Percentiles rank a stretch among this genome's conserved stretches.
These are phyloP conservation scores for Chalciporus pseudorubinellus DNA, from an alignment of 768 basidiomycete genomes.

Conservation along the genomic window DNA sequence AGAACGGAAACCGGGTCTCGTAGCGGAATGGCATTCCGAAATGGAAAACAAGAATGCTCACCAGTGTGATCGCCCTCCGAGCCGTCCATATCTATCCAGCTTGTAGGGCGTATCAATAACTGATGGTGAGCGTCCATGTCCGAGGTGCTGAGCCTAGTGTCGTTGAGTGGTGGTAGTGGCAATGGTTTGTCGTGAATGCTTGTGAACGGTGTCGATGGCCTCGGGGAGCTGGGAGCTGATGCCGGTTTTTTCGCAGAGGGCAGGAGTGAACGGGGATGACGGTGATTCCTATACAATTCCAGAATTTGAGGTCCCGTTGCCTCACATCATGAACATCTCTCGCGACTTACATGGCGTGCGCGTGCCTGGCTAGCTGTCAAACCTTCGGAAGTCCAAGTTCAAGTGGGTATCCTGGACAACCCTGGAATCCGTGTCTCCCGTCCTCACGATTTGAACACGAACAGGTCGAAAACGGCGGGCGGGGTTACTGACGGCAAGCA, in stretches of 20 bases:
- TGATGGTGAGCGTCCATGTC: constrained; percentile 29
- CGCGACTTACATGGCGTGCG: constrained; percentile 22
- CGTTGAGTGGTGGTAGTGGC: constrained; percentile 35
- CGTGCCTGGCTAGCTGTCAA: constrained; percentile 6
- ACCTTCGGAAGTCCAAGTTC: neutral
- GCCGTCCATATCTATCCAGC: constrained; percentile 24
- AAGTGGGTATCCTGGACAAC: neutral
- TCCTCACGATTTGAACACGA: neutral
- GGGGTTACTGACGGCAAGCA: neutral
- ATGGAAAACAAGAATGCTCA: constrained; percentile 17
- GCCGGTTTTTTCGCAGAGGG: constrained; percentile 24
- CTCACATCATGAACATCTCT: neutral
- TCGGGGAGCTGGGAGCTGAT: constrained; percentile 28
- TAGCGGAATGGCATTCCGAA: constrained; percentile 4
- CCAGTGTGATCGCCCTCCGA: constrained; percentile 12
- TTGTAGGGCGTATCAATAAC: constrained; percentile 13
- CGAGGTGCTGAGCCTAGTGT: constrained; percentile 22
- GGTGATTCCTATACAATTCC: constrained; percentile 13
- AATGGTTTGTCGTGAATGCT: constrained; percentile 37
- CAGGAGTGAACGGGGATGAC: constrained; percentile 22
- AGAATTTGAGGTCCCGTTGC: neutral
- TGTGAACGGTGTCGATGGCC: constrained; percentile 8
- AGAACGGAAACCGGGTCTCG: constrained; percentile 17
- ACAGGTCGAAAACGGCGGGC: neutral
- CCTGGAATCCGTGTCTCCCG: neutral